Base-by-base conservation (phyloP, 257 asterid genomes). In the Anisodus tanguticus region DNA sequence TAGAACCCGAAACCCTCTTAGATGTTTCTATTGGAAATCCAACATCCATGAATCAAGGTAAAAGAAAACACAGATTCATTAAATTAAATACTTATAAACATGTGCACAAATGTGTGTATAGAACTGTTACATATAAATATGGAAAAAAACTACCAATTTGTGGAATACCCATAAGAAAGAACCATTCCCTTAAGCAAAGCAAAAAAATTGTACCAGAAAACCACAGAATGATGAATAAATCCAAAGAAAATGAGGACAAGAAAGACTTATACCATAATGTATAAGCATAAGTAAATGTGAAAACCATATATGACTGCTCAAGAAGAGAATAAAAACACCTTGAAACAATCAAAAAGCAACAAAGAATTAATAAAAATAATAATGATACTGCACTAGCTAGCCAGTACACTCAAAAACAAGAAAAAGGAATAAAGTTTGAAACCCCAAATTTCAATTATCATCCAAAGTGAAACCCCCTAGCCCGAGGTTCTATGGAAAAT, bases 341-440 rank as follows among this genome's bases (percentile, higher is more conserved):
- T 90, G 97, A 91, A 94, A 93, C 92, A 89, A 90, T 90, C 97
- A 94, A 93, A 95, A 60, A 82, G 63, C 77, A 22, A 80, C 72
- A 51, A 80, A 82, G 26, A 43, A 31, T 31, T 31, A 31, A 31
- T 31, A 31, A 62, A 8, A 19, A n/a, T 19, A 62, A 8, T 67
- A 68, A 37, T 68, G 68, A 15, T 16, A 15, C 47, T 5, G 37
- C 22, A 55, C 8, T 7, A 17, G 4, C 57, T 19, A 17, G 35
- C 81, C 55, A 55, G 60, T 41, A 41, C 49, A 60, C 77, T 43
- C 72, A 79, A 80, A 81, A 86, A 87, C 81, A 82, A 88, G 89
- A 86, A 92, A 92, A 93, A 93, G 95, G 97, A 93, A 93, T 92
- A 90, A 95, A 93, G 97, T 87, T 95, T 87, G 97, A 90, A 91